These are phyloP conservation scores for Botrytis porri DNA, from an alignment of 2,329 filamentous ascomycete species.

Conservation along the genomic window DNA sequence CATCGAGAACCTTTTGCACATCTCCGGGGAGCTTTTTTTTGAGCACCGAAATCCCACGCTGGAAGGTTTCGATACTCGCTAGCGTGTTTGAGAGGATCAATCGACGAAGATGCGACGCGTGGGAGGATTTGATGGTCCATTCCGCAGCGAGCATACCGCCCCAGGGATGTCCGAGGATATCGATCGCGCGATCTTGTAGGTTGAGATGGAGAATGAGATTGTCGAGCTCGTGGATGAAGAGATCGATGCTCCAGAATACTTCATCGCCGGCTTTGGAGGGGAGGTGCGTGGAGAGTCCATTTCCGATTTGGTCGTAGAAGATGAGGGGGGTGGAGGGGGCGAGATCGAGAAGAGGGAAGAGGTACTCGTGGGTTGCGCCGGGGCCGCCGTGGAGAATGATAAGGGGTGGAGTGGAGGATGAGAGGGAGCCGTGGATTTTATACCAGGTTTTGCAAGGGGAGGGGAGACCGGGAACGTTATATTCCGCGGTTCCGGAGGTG, in stretches of 20 bases:
- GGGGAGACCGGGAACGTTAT: background rate
- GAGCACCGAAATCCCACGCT: background rate
- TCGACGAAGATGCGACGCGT: no score
- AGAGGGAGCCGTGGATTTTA: constrained; percentile 9
- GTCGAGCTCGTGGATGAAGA: constrained; percentile 50
- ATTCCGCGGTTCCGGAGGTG: background rate
- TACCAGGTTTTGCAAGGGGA: constrained; percentile 15
- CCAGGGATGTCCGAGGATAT: constrained; percentile 51
- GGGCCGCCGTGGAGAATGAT: constrained; percentile 42
- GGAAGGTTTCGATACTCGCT: constrained; percentile 17
- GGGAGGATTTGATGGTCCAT: no score
- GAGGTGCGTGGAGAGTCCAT: constrained; percentile 48
- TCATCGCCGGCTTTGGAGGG: constrained; percentile 44
- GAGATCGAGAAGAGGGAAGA: constrained; percentile 26
- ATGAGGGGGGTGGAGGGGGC: constrained; percentile 43
- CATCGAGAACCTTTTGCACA: constrained; percentile 14
- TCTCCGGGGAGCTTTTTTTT: constrained; percentile 15
- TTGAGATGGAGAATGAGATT: constrained; percentile 46
- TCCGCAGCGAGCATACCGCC: constrained; percentile 53
- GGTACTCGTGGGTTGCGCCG: constrained; percentile 40
- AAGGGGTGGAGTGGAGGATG: constrained; percentile 32
- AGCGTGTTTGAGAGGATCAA: constrained; percentile 13
- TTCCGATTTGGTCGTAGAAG: constrained; percentile 55
- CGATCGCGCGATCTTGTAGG: constrained; percentile 39
- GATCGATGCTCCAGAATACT: constrained; percentile 46